Evolutionary conservation across 352 stramenopile species (phyloP).

Genomic region (Phytophthora pinifolia): DNA sequence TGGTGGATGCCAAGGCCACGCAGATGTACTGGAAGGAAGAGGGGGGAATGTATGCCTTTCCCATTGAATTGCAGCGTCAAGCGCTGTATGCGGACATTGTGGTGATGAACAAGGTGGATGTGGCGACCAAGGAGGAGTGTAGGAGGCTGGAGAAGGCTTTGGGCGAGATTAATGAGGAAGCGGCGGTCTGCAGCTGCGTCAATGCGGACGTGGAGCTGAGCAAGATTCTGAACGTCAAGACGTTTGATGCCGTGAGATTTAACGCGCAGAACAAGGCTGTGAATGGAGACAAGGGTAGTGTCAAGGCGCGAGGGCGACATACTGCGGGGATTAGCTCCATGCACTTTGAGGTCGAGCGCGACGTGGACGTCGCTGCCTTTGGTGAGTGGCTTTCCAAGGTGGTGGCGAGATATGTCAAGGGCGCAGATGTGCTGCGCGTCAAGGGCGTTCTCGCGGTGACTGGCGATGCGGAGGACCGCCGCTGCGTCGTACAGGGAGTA

Average conservation of each 20-base stretch:
- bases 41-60: slow-evolving; percentile 35
- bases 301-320: slow-evolving; percentile 37
- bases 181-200: slow-evolving; percentile 40
- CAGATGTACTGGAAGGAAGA: slow-evolving; percentile 43
- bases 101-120: slow-evolving; percentile 74
- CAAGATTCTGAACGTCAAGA: slow-evolving; percentile 67
- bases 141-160: slow-evolving; percentile 36
- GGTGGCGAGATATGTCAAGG: slow-evolving; percentile 54
- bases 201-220: slow-evolving; percentile 53
- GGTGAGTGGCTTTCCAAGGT: slow-evolving; percentile 62
- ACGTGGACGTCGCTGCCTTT: slow-evolving; percentile 53
- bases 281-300: slow-evolving; percentile 8
- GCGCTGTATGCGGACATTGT: slow-evolving; percentile 71
- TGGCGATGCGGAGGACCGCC: slow-evolving; percentile 34
- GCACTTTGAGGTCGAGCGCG: slow-evolving; percentile 49
- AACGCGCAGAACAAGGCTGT: slow-evolving; percentile 24
- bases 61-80: slow-evolving; percentile 66
- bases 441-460: slow-evolving; percentile 62
- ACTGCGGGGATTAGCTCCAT: slow-evolving; percentile 57
- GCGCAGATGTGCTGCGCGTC: slow-evolving; percentile 56
- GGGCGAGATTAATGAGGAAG: slow-evolving; percentile 52
- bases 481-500: slow-evolving; percentile 69
- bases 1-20: slow-evolving; percentile 90
- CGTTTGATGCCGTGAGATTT: slow-evolving; percentile 73
- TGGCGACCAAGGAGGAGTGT: slow-evolving; percentile 39